These are phyloP conservation scores for Phytophthora fragariaefolia DNA, from an alignment of 352 stramenopile species.

Conservation along the genomic window DNA sequence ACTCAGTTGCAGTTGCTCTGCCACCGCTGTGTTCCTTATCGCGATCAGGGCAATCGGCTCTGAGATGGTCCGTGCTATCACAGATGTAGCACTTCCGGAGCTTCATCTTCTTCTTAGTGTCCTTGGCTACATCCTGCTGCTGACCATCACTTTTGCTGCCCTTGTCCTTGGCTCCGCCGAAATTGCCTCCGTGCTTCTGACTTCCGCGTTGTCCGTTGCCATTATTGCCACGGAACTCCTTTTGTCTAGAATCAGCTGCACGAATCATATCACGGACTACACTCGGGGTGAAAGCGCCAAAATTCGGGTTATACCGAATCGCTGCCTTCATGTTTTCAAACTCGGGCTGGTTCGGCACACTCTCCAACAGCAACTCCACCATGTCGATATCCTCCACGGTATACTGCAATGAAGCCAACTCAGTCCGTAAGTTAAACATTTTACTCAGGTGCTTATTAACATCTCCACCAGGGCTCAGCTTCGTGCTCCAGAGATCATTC, in stretches of 20 bases:
- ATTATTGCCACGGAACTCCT: too few species aligned
- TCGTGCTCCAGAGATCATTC: conserved; percentile 3
- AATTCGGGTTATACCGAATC: conserved; percentile 1
- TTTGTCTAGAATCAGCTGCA: neutral
- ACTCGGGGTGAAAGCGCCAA: neutral
- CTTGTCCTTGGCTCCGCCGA: neutral
- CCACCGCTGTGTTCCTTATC: neutral
- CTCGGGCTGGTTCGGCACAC: conserved; percentile 2
- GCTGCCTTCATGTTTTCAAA: conserved; percentile 11
- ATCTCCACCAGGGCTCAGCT: conserved; percentile 1
- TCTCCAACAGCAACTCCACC: conserved; percentile 10
- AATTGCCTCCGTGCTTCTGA: neutral
- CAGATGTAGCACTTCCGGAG: neutral
- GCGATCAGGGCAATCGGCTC: neutral
- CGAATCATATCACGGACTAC: conserved; percentile 3
- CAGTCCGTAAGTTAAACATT: conserved; percentile 14
- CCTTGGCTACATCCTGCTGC: neutral
- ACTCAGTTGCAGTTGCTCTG: neutral
- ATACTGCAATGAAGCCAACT: conserved; percentile 11
- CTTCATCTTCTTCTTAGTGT: neutral
- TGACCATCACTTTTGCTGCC: neutral
- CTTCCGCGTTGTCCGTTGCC: too few species aligned
- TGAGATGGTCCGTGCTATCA: neutral
- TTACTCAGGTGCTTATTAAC: conserved; percentile 16
- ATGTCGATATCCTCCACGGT: conserved; percentile 17